These are phyloP conservation scores for Globisporangium paddicum DNA, from an alignment of 352 stramenopile genomes.

Conservation along the genomic window DNA sequence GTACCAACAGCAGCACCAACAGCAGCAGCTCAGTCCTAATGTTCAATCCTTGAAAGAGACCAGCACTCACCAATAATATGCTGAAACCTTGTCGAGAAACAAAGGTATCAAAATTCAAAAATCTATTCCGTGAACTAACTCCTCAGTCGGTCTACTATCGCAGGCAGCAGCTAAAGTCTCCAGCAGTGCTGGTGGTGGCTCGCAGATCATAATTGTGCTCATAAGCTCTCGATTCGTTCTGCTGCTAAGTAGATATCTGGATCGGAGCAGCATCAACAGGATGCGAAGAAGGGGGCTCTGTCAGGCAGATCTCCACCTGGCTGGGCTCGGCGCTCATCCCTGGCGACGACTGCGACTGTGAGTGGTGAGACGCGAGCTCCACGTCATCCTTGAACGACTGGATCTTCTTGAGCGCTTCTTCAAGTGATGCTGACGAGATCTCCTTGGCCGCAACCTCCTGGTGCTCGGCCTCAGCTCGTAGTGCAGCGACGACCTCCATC, in stretches of 20 bases:
- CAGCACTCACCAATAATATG: too few species aligned
- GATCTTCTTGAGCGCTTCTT: slow-evolving; percentile 38
- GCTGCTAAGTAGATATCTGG: not conserved
- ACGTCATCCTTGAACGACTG: slow-evolving; percentile 23
- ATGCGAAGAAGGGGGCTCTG: not conserved
- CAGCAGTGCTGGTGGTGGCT: not conserved
- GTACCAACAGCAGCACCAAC: not conserved
- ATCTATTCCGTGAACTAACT: not conserved
- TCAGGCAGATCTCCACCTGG: slow-evolving; percentile 14
- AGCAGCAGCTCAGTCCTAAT: not conserved
- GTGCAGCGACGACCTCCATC: slow-evolving; percentile 11
- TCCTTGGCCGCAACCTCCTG: slow-evolving; percentile 19
- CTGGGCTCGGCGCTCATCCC: not conserved
- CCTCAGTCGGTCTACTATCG: too few species aligned
- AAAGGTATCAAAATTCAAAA: not conserved
- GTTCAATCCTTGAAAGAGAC: too few species aligned
- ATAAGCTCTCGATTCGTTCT: not conserved
- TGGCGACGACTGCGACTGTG: slow-evolving; percentile 2
- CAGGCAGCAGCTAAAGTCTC: too few species aligned
- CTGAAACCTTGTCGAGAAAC: too few species aligned
- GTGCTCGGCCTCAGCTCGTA: slow-evolving; percentile 18
- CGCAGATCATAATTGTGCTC: not conserved
- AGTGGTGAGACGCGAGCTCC: slow-evolving; percentile 12
- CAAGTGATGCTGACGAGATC: slow-evolving; percentile 19
- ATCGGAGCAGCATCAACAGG: not conserved